Conservation (phyloP, 306 rosid genomes). For the Prunus fruticosa region DNA sequence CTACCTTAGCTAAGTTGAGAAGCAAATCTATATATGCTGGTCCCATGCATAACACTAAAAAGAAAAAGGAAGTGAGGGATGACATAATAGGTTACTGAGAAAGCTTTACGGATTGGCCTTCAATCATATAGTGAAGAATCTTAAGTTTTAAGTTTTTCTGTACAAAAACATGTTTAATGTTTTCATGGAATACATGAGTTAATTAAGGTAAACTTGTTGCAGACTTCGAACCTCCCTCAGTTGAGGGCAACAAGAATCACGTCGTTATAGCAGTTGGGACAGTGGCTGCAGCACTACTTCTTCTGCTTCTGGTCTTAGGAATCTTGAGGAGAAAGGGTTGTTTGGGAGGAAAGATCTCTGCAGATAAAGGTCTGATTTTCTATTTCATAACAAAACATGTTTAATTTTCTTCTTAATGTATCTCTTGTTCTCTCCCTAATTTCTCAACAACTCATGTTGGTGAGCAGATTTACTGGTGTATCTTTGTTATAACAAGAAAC, state of each 20-base stretch:
- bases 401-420: too few species aligned
- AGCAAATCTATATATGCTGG: too few species aligned
- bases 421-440: too few species aligned
- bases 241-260: conserved; percentile 20
- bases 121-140: too few species aligned
- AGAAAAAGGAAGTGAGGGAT: too few species aligned
- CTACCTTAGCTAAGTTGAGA: too few species aligned
- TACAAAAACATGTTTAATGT: neutral
- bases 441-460: neutral
- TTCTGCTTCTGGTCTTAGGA: conserved; percentile 38
- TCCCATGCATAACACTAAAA: too few species aligned
- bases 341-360: conserved; percentile 57
- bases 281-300: conserved; percentile 38
- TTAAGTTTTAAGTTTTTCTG: neutral
- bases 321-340: conserved; percentile 62
- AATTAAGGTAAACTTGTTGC: conserved; percentile 18
- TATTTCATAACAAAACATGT: neutral
- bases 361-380: conserved; percentile 56
- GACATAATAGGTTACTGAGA: too few species aligned
- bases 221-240: conserved; percentile 72
- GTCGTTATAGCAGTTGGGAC: conserved; percentile 26
- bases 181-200: neutral
- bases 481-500: neutral
- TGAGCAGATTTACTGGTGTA: neutral
- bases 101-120: too few species aligned